These are phyloP conservation scores for Triticum timopheevii DNA, from an alignment of 176 grass and related monocot genomes.

Conservation along the genomic window DNA sequence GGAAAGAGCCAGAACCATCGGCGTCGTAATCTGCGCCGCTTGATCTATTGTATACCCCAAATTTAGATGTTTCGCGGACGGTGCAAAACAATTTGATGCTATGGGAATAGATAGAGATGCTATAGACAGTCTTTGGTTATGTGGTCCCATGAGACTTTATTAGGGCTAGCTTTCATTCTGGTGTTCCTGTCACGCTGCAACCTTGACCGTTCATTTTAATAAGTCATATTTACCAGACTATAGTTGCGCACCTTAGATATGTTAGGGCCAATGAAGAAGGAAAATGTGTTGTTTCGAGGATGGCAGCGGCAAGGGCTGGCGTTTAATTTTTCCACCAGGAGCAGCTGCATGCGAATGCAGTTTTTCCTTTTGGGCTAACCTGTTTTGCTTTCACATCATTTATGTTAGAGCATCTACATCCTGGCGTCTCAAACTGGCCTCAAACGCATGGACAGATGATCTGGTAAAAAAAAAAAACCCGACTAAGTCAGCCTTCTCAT, in stretches of 20 bases:
- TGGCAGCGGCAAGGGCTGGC: too few relatives aligned
- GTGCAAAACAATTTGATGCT: conserved; percentile 22
- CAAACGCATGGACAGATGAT: too few relatives aligned
- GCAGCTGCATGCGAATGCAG: too few relatives aligned
- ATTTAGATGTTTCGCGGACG: conserved; percentile 22
- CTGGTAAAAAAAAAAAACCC: too few relatives aligned
- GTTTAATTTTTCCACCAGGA: too few relatives aligned
- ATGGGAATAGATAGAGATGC: conserved; percentile 29
- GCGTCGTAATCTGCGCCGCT: conserved; percentile 19
- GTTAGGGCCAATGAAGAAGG: neutral
- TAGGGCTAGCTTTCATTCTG: conserved; percentile 9
- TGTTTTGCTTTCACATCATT: too few relatives aligned
- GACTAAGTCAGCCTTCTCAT: too few relatives aligned
- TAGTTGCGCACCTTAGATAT: neutral
- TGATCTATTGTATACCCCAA: conserved; percentile 17
- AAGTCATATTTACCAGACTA: neutral
- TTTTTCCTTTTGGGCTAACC: too few relatives aligned
- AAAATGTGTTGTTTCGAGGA: neutral
- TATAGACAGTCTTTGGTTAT: conserved; percentile 12
- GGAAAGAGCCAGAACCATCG: conserved; percentile 38
- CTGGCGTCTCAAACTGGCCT: too few relatives aligned
- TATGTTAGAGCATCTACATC: too few relatives aligned
- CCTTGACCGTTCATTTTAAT: conserved; percentile 17
- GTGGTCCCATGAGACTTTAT: conserved; percentile 10
- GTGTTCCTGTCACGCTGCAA: conserved; percentile 19